Evolutionary conservation across 1,139 yeast species (phyloP).

Genomic region (Blastobotrys apis): DNA sequence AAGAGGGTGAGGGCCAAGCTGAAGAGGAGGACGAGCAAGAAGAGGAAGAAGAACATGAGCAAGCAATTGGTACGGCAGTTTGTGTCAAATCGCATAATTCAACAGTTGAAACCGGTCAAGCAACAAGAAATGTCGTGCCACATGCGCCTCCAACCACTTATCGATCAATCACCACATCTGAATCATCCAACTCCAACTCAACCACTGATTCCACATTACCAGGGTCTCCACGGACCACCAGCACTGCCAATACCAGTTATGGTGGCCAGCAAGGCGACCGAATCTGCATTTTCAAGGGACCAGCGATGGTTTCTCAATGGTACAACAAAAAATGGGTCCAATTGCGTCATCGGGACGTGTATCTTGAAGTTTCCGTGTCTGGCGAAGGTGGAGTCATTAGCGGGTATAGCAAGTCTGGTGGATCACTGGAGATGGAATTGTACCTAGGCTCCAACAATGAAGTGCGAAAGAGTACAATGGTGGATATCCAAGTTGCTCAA

Average conservation of each 20-base stretch:
- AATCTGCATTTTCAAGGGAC: conserved; percentile 19
- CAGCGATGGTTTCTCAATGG: conserved; percentile 24
- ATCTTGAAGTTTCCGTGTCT: conserved; percentile 21
- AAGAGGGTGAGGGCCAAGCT: background rate
- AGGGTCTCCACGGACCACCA: conserved; percentile 3
- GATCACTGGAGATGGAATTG: conserved; percentile 15
- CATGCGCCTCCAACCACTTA: too few species aligned
- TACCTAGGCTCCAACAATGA: conserved; percentile 22
- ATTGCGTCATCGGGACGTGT: conserved; percentile 16
- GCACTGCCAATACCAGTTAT: conserved; percentile 2
- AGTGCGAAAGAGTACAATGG: conserved; percentile 26
- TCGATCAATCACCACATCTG: conserved; percentile 7
- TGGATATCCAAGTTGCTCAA: conserved; percentile 31
- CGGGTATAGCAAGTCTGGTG: conserved; percentile 12
- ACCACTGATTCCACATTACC: conserved; percentile 5
- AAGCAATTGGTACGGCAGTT: conserved; percentile 17
- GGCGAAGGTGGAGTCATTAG: conserved; percentile 25
- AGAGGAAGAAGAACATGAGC: background rate
- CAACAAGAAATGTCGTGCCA: background rate
- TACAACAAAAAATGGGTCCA: conserved; percentile 22
- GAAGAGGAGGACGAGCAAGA: background rate
- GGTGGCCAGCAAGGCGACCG: background rate
- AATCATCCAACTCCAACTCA: background rate
- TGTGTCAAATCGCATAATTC: conserved; percentile 18
- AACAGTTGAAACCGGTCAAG: conserved; percentile 18